A percentile compares a stretch with the other conserved stretches of the same genome.
Conservation (phyloP, 352 stramenopile genomes). For the Globisporangium iwayamae region DNA sequence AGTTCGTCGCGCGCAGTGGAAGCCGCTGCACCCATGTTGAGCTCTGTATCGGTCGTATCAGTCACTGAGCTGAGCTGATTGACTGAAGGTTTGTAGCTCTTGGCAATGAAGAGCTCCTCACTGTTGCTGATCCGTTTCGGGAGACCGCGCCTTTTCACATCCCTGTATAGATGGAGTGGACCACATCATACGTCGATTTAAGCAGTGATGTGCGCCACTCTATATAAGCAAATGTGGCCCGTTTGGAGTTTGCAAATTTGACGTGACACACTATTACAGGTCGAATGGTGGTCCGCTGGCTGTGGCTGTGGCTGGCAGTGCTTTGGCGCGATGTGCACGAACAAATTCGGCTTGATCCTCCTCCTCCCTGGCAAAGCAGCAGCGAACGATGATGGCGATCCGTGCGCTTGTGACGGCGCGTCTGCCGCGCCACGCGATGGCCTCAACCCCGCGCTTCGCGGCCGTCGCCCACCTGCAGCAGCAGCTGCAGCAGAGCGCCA, state of each 20-base stretch:
- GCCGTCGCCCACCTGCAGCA: constrained; percentile 15
- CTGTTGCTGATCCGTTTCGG: constrained; percentile 7
- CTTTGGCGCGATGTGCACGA: not conserved
- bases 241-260: constrained; percentile 12
- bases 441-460: constrained; percentile 20
- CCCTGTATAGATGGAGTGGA: not conserved
- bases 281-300: constrained; percentile 21
- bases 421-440: constrained; percentile 22
- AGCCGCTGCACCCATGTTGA: constrained; percentile 52
- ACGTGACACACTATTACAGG: constrained; percentile 13
- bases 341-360: constrained; percentile 19
- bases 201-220: constrained; percentile 17
- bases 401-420: constrained; percentile 39
- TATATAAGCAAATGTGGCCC: constrained; percentile 9
- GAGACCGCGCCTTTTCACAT: constrained; percentile 3
- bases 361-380: not conserved
- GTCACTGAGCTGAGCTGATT: not conserved
- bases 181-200: not conserved
- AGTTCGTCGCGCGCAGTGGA: constrained; percentile 58
- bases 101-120: not conserved
- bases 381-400: constrained; percentile 49
- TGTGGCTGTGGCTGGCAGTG: constrained; percentile 18
- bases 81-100: not conserved
- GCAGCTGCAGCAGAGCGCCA: constrained; percentile 3
- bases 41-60: not conserved